phyloP scores from a whole-genome alignment of 495 filamentous ascomycete species.

The Hypomontagnella submonticulosa region DNA sequence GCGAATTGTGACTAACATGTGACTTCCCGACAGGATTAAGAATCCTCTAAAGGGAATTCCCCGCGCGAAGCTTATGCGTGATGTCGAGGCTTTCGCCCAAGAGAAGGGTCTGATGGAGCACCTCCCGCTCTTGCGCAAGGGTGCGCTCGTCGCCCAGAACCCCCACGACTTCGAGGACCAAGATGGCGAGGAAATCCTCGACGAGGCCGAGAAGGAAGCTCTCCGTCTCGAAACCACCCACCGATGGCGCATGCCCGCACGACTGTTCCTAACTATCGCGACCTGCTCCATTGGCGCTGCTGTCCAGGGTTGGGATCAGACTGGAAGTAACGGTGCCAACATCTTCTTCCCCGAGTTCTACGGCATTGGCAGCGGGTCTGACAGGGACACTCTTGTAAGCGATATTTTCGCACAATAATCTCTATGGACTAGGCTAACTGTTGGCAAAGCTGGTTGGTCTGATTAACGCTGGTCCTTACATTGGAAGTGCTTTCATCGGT shows the following conservation, averaged over 20 bases:
- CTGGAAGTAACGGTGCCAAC: constrained; percentile 80
- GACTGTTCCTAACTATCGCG: constrained; percentile 71
- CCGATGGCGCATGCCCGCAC: constrained; percentile 72
- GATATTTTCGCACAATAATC: constrained; percentile 35
- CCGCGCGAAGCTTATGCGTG: constrained; percentile 59
- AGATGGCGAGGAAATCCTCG: constrained; percentile 60
- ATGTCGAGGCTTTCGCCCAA: constrained; percentile 66
- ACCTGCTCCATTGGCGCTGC: constrained; percentile 80
- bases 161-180: constrained; percentile 65
- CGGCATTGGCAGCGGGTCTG: constrained; percentile 57
- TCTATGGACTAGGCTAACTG: constrained; percentile 11
- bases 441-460: constrained; percentile 54
- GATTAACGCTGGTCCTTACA: constrained; percentile 64
- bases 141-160: constrained; percentile 74
- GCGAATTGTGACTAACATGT: constrained; percentile 20
- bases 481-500: constrained; percentile 61
- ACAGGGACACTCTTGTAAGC: constrained; percentile 60
- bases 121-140: constrained; percentile 63
- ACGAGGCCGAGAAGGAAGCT: constrained; percentile 62
- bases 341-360: constrained; percentile 67
- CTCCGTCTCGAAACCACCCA: constrained; percentile 67
- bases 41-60: constrained; percentile 71
- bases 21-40: constrained; percentile 53
- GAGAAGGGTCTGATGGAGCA: constrained; percentile 64
- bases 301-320: constrained; percentile 79